A percentile compares a stretch with the other conserved stretches of the same genome.
These are phyloP conservation scores for Alternaria sp. DNA, from an alignment of 2,329 filamentous ascomycete species.

Conservation along the genomic window DNA sequence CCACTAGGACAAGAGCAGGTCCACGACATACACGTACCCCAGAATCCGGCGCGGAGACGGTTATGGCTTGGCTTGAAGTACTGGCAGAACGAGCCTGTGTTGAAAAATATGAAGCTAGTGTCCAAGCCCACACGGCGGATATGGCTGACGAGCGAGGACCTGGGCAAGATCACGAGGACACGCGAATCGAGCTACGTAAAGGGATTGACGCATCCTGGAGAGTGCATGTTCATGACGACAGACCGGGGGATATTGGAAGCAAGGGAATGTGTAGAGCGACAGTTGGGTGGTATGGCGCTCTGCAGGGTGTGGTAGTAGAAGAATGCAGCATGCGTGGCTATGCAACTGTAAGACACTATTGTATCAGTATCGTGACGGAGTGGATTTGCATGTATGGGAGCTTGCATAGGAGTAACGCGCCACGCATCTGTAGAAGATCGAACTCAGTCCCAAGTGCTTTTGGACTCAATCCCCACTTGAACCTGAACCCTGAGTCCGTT, in stretches of 20 bases:
- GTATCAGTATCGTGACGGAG: conserved; percentile 15
- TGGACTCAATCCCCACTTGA: too few species aligned
- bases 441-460: conserved; percentile 5
- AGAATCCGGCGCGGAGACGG: conserved; percentile 75
- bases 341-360: conserved; percentile 15
- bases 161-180: conserved; percentile 74
- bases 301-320: conserved; percentile 66
- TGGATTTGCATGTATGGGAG: conserved; percentile 3
- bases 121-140: conserved; percentile 78
- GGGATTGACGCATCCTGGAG: conserved; percentile 77
- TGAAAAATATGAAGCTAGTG: conserved; percentile 71
- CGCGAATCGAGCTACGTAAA: conserved; percentile 71
- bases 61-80: conserved; percentile 94
- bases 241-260: conserved; percentile 80
- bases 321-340: conserved; percentile 1
- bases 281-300: conserved; percentile 79
- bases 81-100: conserved; percentile 81
- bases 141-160: conserved; percentile 67
- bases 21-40: conserved; percentile 43
- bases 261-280: conserved; percentile 81
- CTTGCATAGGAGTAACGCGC: conserved; percentile 2
- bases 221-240: conserved; percentile 82
- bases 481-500: neutral
- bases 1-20: conserved; percentile 32
- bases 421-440: conserved; percentile 17